A percentile compares a stretch with the other conserved stretches of the same genome.
These are phyloP conservation scores for Pedinophyceae sp. DNA, from an alignment of 139 green algal species.

Conservation along the genomic window DNA sequence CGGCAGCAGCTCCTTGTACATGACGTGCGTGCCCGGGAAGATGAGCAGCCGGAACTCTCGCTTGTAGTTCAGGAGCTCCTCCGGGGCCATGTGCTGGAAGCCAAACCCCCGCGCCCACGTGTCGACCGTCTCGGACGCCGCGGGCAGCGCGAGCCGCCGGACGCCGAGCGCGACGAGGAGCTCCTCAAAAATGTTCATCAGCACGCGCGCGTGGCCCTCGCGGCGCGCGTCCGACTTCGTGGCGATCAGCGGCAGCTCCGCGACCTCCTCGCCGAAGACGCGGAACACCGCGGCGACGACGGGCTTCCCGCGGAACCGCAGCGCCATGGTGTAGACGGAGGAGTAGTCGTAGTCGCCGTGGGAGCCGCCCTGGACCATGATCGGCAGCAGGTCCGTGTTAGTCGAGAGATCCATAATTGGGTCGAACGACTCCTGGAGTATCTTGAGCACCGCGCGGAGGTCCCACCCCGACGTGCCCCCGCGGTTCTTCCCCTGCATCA, in stretches of 20 bases:
- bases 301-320: constrained; percentile 42
- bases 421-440: constrained; percentile 61
- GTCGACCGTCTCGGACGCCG: constrained; percentile 24
- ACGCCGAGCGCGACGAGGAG: constrained; percentile 23
- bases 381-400: constrained; percentile 58
- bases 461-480: constrained; percentile 10
- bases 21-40: constrained; percentile 51
- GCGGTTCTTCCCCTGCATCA: constrained; percentile 22
- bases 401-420: constrained; percentile 67
- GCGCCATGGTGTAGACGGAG: constrained; percentile 60
- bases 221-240: constrained; percentile 46
- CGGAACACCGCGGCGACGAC: constrained; percentile 55
- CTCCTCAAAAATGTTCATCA: constrained; percentile 32
- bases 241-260: constrained; percentile 79
- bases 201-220: constrained; percentile 50
- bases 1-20: constrained; percentile 7
- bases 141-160: constrained; percentile 18
- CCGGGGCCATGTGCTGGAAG: constrained; percentile 29
- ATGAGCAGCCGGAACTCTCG: constrained; percentile 55
- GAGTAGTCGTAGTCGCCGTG: constrained; percentile 67
- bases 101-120: constrained; percentile 39
- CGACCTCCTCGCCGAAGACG: constrained; percentile 58
- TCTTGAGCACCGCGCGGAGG: neutral
- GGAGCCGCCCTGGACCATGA: constrained; percentile 54
- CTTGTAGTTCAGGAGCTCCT: constrained; percentile 26